Percentiles rank a stretch among this genome's conserved stretches.
Evolutionary conservation across 2,329 filamentous ascomycete genomes (phyloP).

Genomic region (Trichoderma koningiopsis): DNA sequence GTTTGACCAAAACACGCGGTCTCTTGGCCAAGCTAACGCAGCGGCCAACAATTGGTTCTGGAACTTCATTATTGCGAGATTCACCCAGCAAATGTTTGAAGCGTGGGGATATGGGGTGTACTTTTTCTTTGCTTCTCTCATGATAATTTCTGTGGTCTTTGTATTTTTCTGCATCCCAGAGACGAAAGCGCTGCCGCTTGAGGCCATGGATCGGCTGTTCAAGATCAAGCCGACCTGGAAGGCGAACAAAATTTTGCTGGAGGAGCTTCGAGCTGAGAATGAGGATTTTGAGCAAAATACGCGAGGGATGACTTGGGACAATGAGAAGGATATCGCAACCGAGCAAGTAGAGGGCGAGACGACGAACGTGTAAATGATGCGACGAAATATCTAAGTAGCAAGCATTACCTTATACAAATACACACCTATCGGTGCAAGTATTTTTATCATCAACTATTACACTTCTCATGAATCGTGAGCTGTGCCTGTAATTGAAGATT

Average conservation of each 20-base stretch:
- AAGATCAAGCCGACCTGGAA: conserved; percentile 18
- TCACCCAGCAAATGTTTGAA: conserved; percentile 44
- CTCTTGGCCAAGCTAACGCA: conserved; percentile 18
- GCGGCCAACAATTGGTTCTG: conserved; percentile 24
- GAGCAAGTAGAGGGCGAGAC: conserved; percentile 12
- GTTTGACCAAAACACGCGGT: conserved; percentile 22
- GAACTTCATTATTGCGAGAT: conserved; percentile 30
- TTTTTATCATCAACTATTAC: neutral
- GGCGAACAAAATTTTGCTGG: conserved; percentile 6
- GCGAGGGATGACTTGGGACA: conserved; percentile 9
- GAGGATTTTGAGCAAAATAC: conserved; percentile 1
- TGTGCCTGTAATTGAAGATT: neutral
- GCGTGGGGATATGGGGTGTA: conserved; percentile 53
- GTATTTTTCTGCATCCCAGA: conserved; percentile 56
- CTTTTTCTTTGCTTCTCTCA: conserved; percentile 58
- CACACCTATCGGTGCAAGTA: neutral
- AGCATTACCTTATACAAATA: neutral
- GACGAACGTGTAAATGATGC: neutral
- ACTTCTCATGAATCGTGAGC: neutral
- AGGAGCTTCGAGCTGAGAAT: conserved; percentile 14
- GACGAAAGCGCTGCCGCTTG: conserved; percentile 56
- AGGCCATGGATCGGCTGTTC: conserved; percentile 38
- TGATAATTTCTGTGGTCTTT: conserved; percentile 50
- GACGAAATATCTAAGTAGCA: neutral
- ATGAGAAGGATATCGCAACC: conserved; percentile 8